Evolutionary conservation across 129 eudicot genomes (phyloP).

Genomic region (Heracleum sosnowskyi): DNA sequence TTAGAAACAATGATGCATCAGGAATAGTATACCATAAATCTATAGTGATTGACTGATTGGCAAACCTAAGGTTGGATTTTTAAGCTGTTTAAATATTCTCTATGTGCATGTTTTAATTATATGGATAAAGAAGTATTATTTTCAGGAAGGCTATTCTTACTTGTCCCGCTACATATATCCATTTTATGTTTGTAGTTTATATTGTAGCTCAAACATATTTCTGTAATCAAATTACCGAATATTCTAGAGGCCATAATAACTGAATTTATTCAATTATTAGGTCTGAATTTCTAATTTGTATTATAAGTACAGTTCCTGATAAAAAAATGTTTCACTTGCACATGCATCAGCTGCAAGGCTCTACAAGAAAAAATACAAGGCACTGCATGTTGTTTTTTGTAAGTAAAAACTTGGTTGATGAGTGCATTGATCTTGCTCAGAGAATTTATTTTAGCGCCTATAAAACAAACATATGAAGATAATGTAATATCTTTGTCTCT

Average conservation of each 20-base stretch:
- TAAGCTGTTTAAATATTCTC: neutral
- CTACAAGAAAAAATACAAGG: no score
- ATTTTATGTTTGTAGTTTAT: neutral
- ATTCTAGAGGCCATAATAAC: neutral
- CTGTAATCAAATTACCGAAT: neutral
- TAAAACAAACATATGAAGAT: no score
- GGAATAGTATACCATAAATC: neutral
- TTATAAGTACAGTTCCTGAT: neutral
- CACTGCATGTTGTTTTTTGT: no score
- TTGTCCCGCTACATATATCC: neutral
- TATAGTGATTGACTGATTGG: neutral
- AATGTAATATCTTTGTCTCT: no score
- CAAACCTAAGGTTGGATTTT: neutral
- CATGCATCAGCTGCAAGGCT: no score
- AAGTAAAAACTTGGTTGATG: no score
- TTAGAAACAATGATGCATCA: neutral
- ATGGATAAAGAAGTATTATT: neutral
- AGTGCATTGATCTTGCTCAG: no score
- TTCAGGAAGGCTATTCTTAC: neutral
- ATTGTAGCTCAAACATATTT: neutral
- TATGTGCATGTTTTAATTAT: neutral
- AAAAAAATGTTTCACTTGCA: neutral
- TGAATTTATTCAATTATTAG: neutral
- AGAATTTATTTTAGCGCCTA: no score
- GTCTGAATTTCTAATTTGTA: neutral